phyloP scores from a whole-genome alignment of 257 asterid species.

The Plantago ovata region DNA sequence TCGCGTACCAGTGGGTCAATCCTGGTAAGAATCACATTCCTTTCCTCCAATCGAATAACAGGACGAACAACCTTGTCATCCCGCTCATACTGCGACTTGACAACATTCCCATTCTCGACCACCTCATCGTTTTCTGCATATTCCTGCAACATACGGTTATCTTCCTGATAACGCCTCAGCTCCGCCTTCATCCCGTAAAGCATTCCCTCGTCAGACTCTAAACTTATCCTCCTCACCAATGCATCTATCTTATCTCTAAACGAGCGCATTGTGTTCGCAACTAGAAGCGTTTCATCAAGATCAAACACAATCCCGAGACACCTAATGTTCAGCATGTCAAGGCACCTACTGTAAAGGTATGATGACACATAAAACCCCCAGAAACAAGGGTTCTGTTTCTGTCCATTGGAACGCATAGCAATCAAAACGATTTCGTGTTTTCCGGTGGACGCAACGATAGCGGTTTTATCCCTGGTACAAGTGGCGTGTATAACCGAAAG shows the following conservation, averaged over 20 bases:
- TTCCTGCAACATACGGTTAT: constrained; percentile 76
- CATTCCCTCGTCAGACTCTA: constrained; percentile 89
- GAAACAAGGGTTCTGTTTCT: constrained; percentile 67
- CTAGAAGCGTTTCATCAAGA: constrained; percentile 94
- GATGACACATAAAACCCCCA: constrained; percentile 82
- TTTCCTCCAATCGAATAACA: constrained; percentile 77
- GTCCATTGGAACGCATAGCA: constrained; percentile 90
- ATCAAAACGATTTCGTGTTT: constrained; percentile 80
- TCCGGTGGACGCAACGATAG: constrained; percentile 74
- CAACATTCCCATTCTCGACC: constrained; percentile 72
- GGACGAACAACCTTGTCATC: constrained; percentile 88
- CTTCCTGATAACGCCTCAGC: constrained; percentile 88
- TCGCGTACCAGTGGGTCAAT: constrained; percentile 93
- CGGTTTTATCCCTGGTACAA: too few species aligned
- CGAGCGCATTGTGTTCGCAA: constrained; percentile 94
- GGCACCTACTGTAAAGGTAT: constrained; percentile 74
- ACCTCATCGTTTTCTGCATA: constrained; percentile 95
- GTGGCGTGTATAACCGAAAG: too few species aligned
- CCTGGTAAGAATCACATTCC: constrained; percentile 86
- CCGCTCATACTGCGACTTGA: constrained; percentile 81
- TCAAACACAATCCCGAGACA: constrained; percentile 97
- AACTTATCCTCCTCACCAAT: constrained; percentile 65
- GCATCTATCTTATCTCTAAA: constrained; percentile 91
- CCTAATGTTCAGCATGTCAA: constrained; percentile 86
- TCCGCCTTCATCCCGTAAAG: constrained; percentile 71